Base-by-base conservation (phyloP, 306 rosid species). In the Myrica gale region DNA sequence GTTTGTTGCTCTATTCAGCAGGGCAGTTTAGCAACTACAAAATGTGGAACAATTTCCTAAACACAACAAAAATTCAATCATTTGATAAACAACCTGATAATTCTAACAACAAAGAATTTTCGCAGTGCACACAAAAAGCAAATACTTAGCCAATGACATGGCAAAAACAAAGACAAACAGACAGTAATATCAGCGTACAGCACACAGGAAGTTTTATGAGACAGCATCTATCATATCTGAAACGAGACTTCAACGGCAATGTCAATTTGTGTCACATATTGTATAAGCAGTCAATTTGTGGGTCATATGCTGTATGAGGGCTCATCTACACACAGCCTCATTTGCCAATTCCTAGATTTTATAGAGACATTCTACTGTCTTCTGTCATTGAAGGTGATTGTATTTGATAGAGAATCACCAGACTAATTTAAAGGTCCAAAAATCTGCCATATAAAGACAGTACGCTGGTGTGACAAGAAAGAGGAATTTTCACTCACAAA, bases 401-500 rank as follows among this genome's bases (percentile, higher is more conserved):
- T 57, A 57, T 19, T 21, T 5, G 5, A 21, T 20, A 21, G 6
- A 57, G 63, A 57, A 9, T 9, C 63, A 57, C 12, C 39, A 57
- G 63, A 41, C 46, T 15, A 63, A 41, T 6, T 63, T 16, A 63
- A 63, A 5, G 12, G 21, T 63, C 45, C 7, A 41, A 60, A 32
- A 48, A 17, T 16, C 21, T 16, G 8, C 23, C 48, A 63, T 1
- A 63, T 39, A 63, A 0, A 39, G 20, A 41, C 48, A 41, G 46
- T 8, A 41, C 8, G 17, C 7, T 32, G 9, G 15, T n/a, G 20
- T 41, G 23, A 63, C 46, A 41, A 45, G 48, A 73, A 67, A 23
- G 3, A 7, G 11, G 58, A 48, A 44, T 3, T 15, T 39, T 69
- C 71, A 83, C 96, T 91, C 76, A 93, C 98, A 69, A 82, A 76